Percentiles rank a stretch among this genome's conserved stretches.
Conservation (phyloP, 108 stramenopile genomes). For the Nitzschia putrida region DNA sequence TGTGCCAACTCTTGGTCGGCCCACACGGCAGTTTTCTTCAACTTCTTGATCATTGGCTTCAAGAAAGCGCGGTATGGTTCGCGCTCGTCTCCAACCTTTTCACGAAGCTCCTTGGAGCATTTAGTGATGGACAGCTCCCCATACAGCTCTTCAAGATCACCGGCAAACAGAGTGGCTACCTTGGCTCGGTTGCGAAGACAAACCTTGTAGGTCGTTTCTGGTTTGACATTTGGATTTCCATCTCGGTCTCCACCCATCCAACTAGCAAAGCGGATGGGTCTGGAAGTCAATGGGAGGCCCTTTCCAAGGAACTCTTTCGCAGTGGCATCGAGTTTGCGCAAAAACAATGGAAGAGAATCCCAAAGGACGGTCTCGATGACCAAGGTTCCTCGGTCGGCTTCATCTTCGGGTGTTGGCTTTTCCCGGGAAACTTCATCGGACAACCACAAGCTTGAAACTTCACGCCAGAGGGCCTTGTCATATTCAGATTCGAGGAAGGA, state of each 20-base stretch:
- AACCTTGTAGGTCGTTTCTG: slow-evolving; percentile 88
- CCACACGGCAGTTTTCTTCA: slow-evolving; percentile 63
- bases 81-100: slow-evolving; percentile 51
- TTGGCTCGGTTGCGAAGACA: slow-evolving; percentile 78
- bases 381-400: slow-evolving; percentile 91
- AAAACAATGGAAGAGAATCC: slow-evolving; percentile 87
- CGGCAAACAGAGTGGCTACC: slow-evolving; percentile 75
- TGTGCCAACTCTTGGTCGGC: slow-evolving; percentile 53
- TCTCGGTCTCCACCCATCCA: slow-evolving; percentile 99
- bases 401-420: slow-evolving; percentile 91
- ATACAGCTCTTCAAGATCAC: slow-evolving; percentile 67
- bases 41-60: slow-evolving; percentile 61
- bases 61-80: slow-evolving; percentile 76
- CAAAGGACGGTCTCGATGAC: slow-evolving; percentile 95
- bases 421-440: slow-evolving; percentile 86
- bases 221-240: slow-evolving; percentile 96
- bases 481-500: slow-evolving; percentile 52
- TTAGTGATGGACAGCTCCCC: slow-evolving; percentile 54
- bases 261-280: slow-evolving; percentile 88
- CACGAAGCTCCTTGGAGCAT: slow-evolving; percentile 53
- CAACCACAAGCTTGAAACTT: slow-evolving; percentile 82
- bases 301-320: slow-evolving; percentile 59
- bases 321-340: slow-evolving; percentile 88
- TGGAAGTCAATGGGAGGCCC: slow-evolving; percentile 76
- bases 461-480: slow-evolving; percentile 66